Evolutionary conservation across 23 red algal genomes (phyloP).

Genomic region (Cyanidioschyzon merolae): DNA sequence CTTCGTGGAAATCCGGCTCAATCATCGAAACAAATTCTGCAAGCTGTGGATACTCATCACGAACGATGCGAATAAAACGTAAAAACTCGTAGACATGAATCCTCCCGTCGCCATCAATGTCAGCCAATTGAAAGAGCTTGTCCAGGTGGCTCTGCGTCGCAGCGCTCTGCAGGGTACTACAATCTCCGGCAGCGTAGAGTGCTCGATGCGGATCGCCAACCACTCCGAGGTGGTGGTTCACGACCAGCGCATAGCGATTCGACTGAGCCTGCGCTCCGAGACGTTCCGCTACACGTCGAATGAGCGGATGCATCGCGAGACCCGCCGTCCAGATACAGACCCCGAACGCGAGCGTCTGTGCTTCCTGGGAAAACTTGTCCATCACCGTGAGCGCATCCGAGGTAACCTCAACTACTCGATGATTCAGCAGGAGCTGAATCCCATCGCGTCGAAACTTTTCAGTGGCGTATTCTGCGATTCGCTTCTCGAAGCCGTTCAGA

Average conservation of each 20-base stretch:
- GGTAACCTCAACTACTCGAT: neutral
- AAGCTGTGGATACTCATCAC: neutral
- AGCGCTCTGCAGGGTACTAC: neutral
- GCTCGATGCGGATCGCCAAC: neutral
- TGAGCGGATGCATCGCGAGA: slow-evolving; percentile 8
- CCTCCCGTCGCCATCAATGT: neutral
- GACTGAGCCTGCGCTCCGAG: neutral
- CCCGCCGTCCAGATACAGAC: slow-evolving; percentile 12
- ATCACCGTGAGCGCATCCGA: slow-evolving; percentile 4
- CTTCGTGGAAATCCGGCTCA: neutral
- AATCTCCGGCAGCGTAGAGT: slow-evolving; percentile 11
- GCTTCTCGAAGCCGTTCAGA: neutral
- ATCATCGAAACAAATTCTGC: neutral
- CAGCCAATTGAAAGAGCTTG: neutral
- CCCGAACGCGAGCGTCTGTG: neutral
- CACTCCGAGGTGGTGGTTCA: neutral
- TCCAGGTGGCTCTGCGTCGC: neutral
- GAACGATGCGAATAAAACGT: neutral
- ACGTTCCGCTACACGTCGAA: neutral
- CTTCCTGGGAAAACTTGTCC: neutral
- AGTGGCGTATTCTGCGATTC: slow-evolving; percentile 3
- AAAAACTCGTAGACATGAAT: slow-evolving; percentile 8
- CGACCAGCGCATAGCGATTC: slow-evolving; percentile 9
- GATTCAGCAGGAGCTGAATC: neutral
- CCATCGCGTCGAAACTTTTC: slow-evolving; percentile 17